Conservation (phyloP, 1,139 yeast species). For the Williopsis jadinii region DNA sequence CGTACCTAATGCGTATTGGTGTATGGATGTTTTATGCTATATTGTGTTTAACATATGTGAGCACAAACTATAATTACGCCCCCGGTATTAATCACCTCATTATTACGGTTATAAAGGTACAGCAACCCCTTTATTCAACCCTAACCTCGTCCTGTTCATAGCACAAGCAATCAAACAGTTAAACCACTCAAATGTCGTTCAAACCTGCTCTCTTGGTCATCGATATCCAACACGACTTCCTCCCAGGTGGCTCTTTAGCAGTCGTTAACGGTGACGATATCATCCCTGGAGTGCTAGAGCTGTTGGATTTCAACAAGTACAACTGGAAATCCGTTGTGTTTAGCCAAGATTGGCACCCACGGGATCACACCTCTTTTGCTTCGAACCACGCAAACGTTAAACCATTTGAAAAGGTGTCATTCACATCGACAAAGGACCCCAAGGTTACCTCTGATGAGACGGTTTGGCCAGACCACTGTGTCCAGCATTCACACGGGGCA, state of each 20-base stretch:
- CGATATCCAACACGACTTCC: slow-evolving; percentile 82
- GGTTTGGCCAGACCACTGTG: slow-evolving; percentile 91
- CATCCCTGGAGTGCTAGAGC: slow-evolving; percentile 40
- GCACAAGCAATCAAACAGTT: too few species aligned
- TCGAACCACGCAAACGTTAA: slow-evolving; percentile 44
- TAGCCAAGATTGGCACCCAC: slow-evolving; percentile 89
- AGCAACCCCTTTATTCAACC: too few species aligned
- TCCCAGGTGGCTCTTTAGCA: slow-evolving; percentile 71
- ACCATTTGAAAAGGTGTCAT: slow-evolving; percentile 46
- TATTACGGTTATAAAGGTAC: too few species aligned
- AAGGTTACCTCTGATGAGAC: slow-evolving; percentile 33
- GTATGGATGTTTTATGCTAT: too few species aligned
- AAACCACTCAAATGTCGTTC: slow-evolving; percentile 3
- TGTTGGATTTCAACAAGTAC: slow-evolving; percentile 31
- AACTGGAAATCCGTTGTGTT: slow-evolving; percentile 63
- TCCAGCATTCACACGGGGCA: slow-evolving; percentile 64
- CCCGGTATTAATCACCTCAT: too few species aligned
- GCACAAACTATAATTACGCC: too few species aligned
- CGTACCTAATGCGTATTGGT: too few species aligned
- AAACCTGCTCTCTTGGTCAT: slow-evolving; percentile 58
- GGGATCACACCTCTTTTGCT: slow-evolving; percentile 75
- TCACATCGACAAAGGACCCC: slow-evolving; percentile 44
- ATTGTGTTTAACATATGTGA: too few species aligned
- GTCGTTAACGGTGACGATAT: slow-evolving; percentile 60
- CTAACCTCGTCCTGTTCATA: not conserved